These are phyloP conservation scores for Fusarium sp. DNA, from an alignment of 2,329 filamentous ascomycete species.

Conservation along the genomic window DNA sequence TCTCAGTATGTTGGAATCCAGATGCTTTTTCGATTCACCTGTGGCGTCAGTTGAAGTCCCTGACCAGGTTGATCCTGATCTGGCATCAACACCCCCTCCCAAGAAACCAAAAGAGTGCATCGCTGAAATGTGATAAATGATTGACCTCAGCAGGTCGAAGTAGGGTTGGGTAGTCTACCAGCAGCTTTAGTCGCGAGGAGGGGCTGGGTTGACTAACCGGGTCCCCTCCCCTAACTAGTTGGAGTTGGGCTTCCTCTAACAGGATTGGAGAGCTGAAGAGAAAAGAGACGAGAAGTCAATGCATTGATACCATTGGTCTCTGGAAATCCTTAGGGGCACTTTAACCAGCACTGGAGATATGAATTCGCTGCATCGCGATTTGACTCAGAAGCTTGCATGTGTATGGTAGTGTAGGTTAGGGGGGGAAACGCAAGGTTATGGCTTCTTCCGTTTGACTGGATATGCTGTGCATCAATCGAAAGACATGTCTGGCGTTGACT, in stretches of 20 bases:
- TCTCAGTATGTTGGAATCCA: slow-evolving; percentile 16
- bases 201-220: not conserved
- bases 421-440: not conserved
- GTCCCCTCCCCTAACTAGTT: slow-evolving; percentile 23
- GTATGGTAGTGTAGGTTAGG: not conserved
- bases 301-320: slow-evolving; percentile 11
- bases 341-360: slow-evolving; percentile 6
- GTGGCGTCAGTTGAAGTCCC: slow-evolving; percentile 9
- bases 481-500: slow-evolving; percentile 21
- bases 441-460: slow-evolving; percentile 1
- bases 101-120: not conserved
- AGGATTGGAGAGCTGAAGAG: slow-evolving; percentile 16
- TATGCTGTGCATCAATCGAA: slow-evolving; percentile 20
- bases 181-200: slow-evolving; percentile 11
- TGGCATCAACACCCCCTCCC: slow-evolving; percentile 1
- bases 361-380: slow-evolving; percentile 5
- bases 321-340: slow-evolving; percentile 1
- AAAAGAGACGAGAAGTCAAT: slow-evolving; percentile 31
- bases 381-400: not conserved
- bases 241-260: not conserved
- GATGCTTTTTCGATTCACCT: not conserved
- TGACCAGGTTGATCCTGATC: not conserved
- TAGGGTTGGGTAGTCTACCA: slow-evolving; percentile 19
- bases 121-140: slow-evolving; percentile 31
- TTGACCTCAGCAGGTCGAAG: slow-evolving; percentile 4